These are phyloP conservation scores for Stephania japonica DNA, from an alignment of 164 flowering plant species.

Conservation along the genomic window DNA sequence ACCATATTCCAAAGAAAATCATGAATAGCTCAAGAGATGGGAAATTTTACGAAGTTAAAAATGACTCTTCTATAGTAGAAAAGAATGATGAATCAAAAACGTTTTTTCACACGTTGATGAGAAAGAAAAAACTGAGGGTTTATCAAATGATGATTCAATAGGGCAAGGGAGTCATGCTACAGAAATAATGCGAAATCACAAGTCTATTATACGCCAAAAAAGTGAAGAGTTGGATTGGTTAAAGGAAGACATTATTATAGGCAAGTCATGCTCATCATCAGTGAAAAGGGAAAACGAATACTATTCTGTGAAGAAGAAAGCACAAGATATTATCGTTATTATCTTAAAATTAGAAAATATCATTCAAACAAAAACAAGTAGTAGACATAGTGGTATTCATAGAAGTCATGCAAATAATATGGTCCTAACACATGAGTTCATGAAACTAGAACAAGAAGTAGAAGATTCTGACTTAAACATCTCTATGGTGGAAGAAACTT, in stretches of 20 bases:
- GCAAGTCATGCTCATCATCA: slow-evolving; percentile 13
- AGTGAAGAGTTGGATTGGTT: slow-evolving; percentile 33
- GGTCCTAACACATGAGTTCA: slow-evolving; percentile 17
- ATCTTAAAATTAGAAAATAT: slow-evolving; percentile 35
- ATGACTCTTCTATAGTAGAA: slow-evolving; percentile 5
- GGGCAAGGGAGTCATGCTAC: slow-evolving; percentile 35
- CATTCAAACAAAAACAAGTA: slow-evolving; percentile 17
- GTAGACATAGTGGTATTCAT: not conserved
- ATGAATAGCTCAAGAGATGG: slow-evolving; percentile 3
- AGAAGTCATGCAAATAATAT: slow-evolving; percentile 9
- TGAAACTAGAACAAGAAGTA: slow-evolving; percentile 27
- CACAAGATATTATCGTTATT: slow-evolving; percentile 28
- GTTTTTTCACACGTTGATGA: slow-evolving; percentile 3
- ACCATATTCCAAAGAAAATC: slow-evolving; percentile 4
- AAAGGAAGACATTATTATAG: slow-evolving; percentile 29
- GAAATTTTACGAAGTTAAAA: slow-evolving; percentile 14
- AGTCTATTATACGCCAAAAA: slow-evolving; percentile 42
- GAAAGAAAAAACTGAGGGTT: not conserved
- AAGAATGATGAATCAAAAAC: slow-evolving; percentile 10
- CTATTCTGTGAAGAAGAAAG: slow-evolving; percentile 22
- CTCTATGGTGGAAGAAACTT: slow-evolving; percentile 29
- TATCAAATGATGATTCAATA: slow-evolving; percentile 10
- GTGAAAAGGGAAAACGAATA: slow-evolving; percentile 19
- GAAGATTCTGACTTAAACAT: slow-evolving; percentile 29
- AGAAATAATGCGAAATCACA: slow-evolving; percentile 46